Evolutionary conservation across 176 grass and related monocot genomes (phyloP).

Genomic region (Saccharum officinarum): DNA sequence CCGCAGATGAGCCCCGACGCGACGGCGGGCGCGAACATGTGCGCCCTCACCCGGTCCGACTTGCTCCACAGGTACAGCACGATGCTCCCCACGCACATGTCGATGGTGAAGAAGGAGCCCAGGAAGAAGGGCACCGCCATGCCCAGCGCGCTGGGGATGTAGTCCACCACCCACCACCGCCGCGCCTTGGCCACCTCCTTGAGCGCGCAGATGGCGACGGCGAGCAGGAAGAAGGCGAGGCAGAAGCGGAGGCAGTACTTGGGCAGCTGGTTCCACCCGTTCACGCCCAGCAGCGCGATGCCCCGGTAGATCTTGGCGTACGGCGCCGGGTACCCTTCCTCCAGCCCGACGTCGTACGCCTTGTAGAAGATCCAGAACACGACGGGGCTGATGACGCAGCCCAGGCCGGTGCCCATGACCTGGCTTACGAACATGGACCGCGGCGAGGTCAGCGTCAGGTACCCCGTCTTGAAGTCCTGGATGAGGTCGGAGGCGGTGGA

Average conservation of each 20-base stretch:
- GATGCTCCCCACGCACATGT: conserved; percentile 60
- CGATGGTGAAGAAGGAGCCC: conserved; percentile 69
- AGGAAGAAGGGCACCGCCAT: conserved; percentile 71
- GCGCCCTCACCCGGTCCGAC: conserved; percentile 9
- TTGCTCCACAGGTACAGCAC: conserved; percentile 45
- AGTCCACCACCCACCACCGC: conserved; percentile 37
- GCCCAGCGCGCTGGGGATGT: conserved; percentile 65
- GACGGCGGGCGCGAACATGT: conserved; percentile 47
- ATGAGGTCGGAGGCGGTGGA: conserved; percentile 68
- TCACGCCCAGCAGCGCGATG: conserved; percentile 51
- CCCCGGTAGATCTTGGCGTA: conserved; percentile 66
- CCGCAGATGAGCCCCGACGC: conserved; percentile 59
- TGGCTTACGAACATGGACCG: conserved; percentile 67
- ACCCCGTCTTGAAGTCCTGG: conserved; percentile 74
- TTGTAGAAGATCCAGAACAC: conserved; percentile 84
- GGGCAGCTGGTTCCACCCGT: conserved; percentile 49
- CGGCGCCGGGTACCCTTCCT: conserved; percentile 43
- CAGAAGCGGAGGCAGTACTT: conserved; percentile 60
- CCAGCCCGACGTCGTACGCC: conserved; percentile 30
- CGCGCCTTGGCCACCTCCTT: conserved; percentile 48
- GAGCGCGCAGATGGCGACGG: conserved; percentile 54
- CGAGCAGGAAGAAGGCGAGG: conserved; percentile 60
- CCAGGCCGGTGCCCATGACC: conserved; percentile 47
- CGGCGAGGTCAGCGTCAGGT: conserved; percentile 59
- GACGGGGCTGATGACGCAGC: conserved; percentile 52